phyloP scores from a whole-genome alignment of 1,139 yeast species.

The Geotrichum fermentans region DNA sequence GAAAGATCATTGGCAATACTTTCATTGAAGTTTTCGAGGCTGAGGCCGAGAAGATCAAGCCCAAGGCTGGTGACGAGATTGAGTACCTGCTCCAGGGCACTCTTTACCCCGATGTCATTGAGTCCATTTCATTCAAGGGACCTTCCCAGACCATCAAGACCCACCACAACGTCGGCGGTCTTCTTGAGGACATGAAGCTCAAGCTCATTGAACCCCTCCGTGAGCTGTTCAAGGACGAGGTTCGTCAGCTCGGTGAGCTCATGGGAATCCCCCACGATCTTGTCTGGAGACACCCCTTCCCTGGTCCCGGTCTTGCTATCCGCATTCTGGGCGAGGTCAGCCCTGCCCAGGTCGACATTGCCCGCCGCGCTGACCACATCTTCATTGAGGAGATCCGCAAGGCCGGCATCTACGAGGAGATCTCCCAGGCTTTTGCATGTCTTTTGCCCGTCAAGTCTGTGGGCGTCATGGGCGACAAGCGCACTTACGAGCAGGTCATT shows the following conservation, averaged over 20 bases:
- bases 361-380: slow-evolving; percentile 93
- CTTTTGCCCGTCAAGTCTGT: slow-evolving; percentile 95
- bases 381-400: slow-evolving; percentile 92
- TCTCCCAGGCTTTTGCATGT: slow-evolving; percentile 97
- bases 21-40: slow-evolving; percentile 95
- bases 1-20: slow-evolving; percentile 97
- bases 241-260: slow-evolving; percentile 89
- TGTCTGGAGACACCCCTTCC: slow-evolving; percentile 99
- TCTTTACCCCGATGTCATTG: slow-evolving; percentile 96
- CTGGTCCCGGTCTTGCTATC: slow-evolving; percentile 99
- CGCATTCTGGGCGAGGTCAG: slow-evolving; percentile 97
- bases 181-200: slow-evolving; percentile 95
- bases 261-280: slow-evolving; percentile 94
- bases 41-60: slow-evolving; percentile 88
- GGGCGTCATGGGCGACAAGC: slow-evolving; percentile 99
- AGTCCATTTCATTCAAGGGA: slow-evolving; percentile 97
- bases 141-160: slow-evolving; percentile 99
- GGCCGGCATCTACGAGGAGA: slow-evolving; percentile 87
- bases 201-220: slow-evolving; percentile 97
- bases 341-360: slow-evolving; percentile 85
- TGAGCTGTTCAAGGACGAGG: slow-evolving; percentile 98
- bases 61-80: slow-evolving; percentile 71
- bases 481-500: slow-evolving; percentile 98
- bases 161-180: slow-evolving; percentile 98
- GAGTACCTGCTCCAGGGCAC: slow-evolving; percentile 96